These are phyloP conservation scores for Emericellopsis terricola DNA, from an alignment of 495 filamentous ascomycete species.

Conservation along the genomic window DNA sequence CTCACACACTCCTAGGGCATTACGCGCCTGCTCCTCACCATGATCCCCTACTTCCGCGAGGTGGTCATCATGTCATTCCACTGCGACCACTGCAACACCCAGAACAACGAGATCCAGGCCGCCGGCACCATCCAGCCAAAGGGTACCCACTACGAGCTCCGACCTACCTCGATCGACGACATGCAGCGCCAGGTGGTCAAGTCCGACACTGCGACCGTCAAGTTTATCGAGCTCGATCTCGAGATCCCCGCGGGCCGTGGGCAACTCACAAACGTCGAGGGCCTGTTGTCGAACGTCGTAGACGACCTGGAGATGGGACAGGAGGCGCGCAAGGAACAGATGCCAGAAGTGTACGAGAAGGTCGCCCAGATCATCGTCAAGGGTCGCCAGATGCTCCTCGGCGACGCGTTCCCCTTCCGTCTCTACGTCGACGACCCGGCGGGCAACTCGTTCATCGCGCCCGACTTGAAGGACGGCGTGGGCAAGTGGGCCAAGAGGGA, in stretches of 20 bases:
- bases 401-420: conserved; percentile 70
- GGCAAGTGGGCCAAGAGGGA: conserved; percentile 70
- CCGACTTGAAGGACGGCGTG: conserved; percentile 51
- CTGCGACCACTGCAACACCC: conserved; percentile 73
- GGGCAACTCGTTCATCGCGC: conserved; percentile 96
- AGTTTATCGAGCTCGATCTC: conserved; percentile 69
- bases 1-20: conserved; percentile 38
- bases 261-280: conserved; percentile 83
- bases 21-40: conserved; percentile 71
- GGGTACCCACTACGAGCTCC: conserved; percentile 62
- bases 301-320: conserved; percentile 65
- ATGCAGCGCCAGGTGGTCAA: conserved; percentile 79
- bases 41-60: conserved; percentile 91
- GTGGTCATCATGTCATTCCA: conserved; percentile 93
- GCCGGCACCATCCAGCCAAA: conserved; percentile 81
- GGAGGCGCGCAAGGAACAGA: conserved; percentile 46
- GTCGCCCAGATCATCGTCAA: conserved; percentile 53
- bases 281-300: conserved; percentile 56
- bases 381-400: conserved; percentile 51
- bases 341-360: conserved; percentile 59
- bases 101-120: conserved; percentile 81
- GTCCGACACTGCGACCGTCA: conserved; percentile 66
- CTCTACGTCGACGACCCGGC: conserved; percentile 75
- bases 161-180: conserved; percentile 48
- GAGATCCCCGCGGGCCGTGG: conserved; percentile 82